phyloP scores from a whole-genome alignment of 495 filamentous ascomycete species.

The Astrothelium subdiscretum region DNA sequence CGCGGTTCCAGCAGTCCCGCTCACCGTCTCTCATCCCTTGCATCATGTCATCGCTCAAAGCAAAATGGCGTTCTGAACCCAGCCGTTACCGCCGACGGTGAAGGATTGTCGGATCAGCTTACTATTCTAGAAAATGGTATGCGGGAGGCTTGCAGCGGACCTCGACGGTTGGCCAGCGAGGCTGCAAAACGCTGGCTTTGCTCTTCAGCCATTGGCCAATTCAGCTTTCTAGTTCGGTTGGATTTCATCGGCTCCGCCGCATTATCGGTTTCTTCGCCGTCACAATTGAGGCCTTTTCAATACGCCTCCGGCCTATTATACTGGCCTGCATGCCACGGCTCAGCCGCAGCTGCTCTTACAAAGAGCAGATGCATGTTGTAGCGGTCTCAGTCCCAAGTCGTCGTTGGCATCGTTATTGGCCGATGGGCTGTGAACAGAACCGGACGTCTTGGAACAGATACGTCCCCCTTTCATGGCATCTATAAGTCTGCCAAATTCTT shows the following conservation, averaged over 20 bases:
- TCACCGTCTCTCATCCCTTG: not conserved
- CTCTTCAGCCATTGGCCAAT: not conserved
- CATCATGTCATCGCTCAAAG: not conserved
- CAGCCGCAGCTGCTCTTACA: not conserved
- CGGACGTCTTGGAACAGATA: not conserved
- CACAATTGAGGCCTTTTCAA: not conserved
- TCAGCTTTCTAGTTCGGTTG: not conserved
- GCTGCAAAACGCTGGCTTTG: not conserved
- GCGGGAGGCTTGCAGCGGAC: not conserved
- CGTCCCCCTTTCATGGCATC: not conserved
- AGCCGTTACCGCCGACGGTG: too few species aligned
- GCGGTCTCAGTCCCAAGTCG: not conserved
- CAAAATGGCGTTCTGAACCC: not conserved
- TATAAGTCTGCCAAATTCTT: not conserved
- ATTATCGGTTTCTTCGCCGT: not conserved
- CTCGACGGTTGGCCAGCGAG: not conserved
- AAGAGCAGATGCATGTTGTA: not conserved
- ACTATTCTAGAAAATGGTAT: constrained; percentile 2
- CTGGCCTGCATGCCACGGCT: not conserved
- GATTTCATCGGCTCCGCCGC: not conserved
- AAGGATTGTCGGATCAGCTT: not conserved
- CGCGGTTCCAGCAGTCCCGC: too few species aligned
- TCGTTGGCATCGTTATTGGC: not conserved
- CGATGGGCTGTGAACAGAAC: not conserved
- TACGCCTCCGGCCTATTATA: not conserved